Evolutionary conservation across 768 basidiomycete genomes (phyloP).

Genomic region (Xerocomus spinulosus): DNA sequence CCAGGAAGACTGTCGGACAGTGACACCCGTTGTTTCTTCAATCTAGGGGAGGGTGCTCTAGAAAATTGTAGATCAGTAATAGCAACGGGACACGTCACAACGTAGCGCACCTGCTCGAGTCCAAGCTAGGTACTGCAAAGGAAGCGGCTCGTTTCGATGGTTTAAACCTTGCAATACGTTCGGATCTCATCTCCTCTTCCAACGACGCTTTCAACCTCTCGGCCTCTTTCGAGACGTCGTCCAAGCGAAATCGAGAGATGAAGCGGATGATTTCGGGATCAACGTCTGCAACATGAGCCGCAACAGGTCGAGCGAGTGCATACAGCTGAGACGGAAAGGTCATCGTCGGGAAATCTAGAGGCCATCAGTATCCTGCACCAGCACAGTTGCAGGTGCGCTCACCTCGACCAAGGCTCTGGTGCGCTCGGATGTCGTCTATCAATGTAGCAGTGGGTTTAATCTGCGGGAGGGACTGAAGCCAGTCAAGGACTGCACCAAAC

Average conservation of each 20-base stretch:
- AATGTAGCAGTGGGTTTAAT: slow-evolving; percentile 13
- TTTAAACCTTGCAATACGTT: slow-evolving; percentile 39
- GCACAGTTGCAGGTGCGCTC: background rate
- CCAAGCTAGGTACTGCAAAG: slow-evolving; percentile 35
- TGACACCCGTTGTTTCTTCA: slow-evolving; percentile 45
- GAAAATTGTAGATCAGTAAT: slow-evolving; percentile 1
- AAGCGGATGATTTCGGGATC: slow-evolving; percentile 3
- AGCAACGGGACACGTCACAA: background rate
- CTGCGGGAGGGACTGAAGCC: slow-evolving; percentile 23
- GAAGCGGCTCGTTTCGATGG: slow-evolving; percentile 44
- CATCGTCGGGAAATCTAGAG: slow-evolving; percentile 32
- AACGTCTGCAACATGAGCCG: slow-evolving; percentile 15
- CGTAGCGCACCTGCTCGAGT: slow-evolving; percentile 35
- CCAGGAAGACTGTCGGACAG: slow-evolving; percentile 29
- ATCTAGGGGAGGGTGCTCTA: slow-evolving; percentile 22
- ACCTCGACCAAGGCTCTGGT: slow-evolving; percentile 28
- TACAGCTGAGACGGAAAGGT: slow-evolving; percentile 49
- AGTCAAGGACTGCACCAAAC: slow-evolving; percentile 22
- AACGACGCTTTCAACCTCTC: slow-evolving; percentile 30
- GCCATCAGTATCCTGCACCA: background rate
- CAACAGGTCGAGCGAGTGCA: slow-evolving; percentile 36
- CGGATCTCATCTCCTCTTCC: slow-evolving; percentile 36
- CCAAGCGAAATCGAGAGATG: slow-evolving; percentile 17
- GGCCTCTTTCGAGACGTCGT: slow-evolving; percentile 32
- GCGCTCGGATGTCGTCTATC: slow-evolving; percentile 22